Percentiles rank a stretch among this genome's conserved stretches.
Conservation (phyloP, 176 grass and related monocot genomes). For the Oropetium thomaeum region DNA sequence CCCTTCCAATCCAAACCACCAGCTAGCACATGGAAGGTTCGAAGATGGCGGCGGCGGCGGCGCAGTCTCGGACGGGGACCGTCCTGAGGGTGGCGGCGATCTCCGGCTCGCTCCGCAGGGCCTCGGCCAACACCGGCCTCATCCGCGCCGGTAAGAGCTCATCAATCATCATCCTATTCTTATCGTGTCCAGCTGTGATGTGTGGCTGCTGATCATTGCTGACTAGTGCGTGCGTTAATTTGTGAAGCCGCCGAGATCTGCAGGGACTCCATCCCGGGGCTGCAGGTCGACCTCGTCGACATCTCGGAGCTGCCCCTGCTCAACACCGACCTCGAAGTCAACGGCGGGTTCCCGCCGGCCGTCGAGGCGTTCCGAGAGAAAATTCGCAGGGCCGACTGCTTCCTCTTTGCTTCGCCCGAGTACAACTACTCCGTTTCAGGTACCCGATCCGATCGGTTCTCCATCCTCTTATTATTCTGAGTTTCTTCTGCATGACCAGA, state of each 20-base stretch:
- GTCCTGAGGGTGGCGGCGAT: constrained; percentile 44
- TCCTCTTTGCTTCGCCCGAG: constrained; percentile 83
- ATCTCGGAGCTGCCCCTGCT: constrained; percentile 70
- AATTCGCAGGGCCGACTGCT: constrained; percentile 56
- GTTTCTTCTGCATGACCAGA: too few species aligned
- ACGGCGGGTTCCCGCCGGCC: constrained; percentile 49
- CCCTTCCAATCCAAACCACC: too few species aligned
- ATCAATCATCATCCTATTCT: neutral
- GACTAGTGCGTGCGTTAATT: neutral
- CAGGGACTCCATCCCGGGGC: constrained; percentile 55
- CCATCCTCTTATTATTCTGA: too few species aligned
- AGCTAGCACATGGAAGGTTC: constrained; percentile 2
- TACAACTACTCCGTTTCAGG: constrained; percentile 93
- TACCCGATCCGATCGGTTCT: neutral
- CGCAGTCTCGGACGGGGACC: neutral
- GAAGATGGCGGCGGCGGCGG: neutral
- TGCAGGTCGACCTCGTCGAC: constrained; percentile 61
- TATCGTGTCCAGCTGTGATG: neutral
- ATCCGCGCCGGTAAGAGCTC: constrained; percentile 54
- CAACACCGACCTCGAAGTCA: constrained; percentile 82
- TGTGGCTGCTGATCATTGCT: neutral
- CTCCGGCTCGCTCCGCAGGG: constrained; percentile 61
- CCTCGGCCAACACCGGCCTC: constrained; percentile 57
- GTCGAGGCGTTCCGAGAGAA: constrained; percentile 66
- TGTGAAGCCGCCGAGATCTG: constrained; percentile 57